A percentile compares a stretch with the other conserved stretches of the same genome.
Conservation (phyloP, 169 alveolate genomes). For the Besnoitia besnoiti region DNA sequence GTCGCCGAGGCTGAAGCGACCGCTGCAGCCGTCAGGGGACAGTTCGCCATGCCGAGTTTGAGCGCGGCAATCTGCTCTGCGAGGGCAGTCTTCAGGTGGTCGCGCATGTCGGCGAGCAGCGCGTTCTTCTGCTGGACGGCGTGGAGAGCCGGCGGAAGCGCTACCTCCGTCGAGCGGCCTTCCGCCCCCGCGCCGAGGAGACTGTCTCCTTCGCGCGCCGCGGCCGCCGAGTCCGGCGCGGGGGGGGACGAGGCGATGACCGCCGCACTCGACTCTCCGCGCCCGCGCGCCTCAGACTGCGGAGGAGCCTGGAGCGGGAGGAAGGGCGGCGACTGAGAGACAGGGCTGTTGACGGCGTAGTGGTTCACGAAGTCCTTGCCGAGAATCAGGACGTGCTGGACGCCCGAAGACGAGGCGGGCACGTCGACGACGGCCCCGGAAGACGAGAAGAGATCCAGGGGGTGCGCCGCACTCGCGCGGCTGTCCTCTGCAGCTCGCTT, state of each 20-base stretch:
- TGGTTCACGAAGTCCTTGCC: neutral
- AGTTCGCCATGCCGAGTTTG: neutral
- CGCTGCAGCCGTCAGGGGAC: neutral
- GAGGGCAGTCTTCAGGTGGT: neutral
- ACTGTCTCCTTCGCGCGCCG: slow-evolving; percentile 1
- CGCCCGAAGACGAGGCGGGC: neutral
- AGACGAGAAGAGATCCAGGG: neutral
- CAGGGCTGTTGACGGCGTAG: neutral
- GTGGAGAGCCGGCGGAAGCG: neutral
- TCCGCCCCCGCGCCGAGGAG: neutral
- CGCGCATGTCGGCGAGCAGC: neutral
- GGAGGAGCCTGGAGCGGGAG: too few species aligned
- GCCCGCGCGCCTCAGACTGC: too few species aligned
- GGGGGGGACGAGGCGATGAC: too few species aligned
- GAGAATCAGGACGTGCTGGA: neutral
- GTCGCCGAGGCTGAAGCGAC: neutral
- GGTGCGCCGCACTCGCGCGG: neutral
- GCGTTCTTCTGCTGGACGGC: neutral
- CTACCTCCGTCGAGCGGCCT: neutral
- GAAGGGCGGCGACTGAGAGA: too few species aligned
- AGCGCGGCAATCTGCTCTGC: neutral
- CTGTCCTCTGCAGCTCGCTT: neutral
- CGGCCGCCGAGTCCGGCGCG: too few species aligned
- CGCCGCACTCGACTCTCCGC: too few species aligned
- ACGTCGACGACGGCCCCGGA: neutral